These are phyloP conservation scores for Sphaerostilbella broomeana DNA, from an alignment of 2,329 filamentous ascomycete genomes.

Conservation along the genomic window DNA sequence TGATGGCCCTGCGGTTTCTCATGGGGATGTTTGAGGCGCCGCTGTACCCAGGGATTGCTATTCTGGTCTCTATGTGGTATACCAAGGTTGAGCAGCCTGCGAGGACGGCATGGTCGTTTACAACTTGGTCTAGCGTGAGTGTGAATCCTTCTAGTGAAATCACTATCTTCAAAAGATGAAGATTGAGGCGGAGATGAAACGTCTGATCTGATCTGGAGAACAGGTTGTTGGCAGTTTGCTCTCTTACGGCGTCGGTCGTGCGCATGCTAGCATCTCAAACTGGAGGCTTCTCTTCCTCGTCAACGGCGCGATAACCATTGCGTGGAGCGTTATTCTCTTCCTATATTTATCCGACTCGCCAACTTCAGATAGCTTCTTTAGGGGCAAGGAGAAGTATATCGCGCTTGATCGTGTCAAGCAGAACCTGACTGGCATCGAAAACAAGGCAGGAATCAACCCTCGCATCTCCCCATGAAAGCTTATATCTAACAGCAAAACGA, in stretches of 20 bases:
- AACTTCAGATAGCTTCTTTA: conserved; percentile 24
- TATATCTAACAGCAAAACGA: neutral
- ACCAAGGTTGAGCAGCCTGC: conserved; percentile 1
- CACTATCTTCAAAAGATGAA: too few species aligned
- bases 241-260: conserved; percentile 26
- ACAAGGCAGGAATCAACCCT: conserved; percentile 12
- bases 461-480: neutral
- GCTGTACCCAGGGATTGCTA: neutral
- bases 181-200: too few species aligned
- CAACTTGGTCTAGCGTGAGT: neutral
- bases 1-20: conserved; percentile 25
- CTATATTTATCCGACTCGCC: conserved; percentile 20
- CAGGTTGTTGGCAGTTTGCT: conserved; percentile 21
- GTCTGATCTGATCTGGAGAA: too few species aligned
- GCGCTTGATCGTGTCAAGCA: conserved; percentile 26
- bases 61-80: conserved; percentile 3
- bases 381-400: conserved; percentile 21
- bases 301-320: conserved; percentile 18
- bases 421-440: conserved; percentile 31
- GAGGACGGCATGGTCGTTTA: neutral
- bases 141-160: too few species aligned
- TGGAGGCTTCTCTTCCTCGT: conserved; percentile 26
- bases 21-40: conserved; percentile 26
- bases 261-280: conserved; percentile 14
- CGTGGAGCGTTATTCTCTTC: conserved; percentile 18